These are phyloP conservation scores for Leccinum subspadiceum DNA, from an alignment of 1,284 basidiomycete species.

Conservation along the genomic window DNA sequence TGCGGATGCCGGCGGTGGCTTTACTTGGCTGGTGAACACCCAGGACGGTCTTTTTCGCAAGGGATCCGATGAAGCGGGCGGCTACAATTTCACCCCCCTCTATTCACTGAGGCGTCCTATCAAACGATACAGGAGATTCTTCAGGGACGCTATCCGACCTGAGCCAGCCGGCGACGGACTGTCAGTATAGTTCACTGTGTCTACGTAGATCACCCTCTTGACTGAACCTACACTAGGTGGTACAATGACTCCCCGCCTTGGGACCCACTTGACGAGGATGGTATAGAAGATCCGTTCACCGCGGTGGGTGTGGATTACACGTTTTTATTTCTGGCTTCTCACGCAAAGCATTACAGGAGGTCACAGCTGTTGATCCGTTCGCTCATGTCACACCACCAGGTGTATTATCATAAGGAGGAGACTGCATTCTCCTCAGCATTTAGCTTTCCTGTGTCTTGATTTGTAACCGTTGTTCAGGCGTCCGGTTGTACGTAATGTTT, in stretches of 20 bases:
- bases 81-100: conserved; percentile 22
- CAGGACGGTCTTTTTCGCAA: conserved; percentile 20
- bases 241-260: conserved; percentile 20
- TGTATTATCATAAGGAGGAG: neutral
- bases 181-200: conserved; percentile 13
- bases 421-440: neutral
- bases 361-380: conserved; percentile 8
- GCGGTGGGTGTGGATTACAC: conserved; percentile 2
- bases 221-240: conserved; percentile 21
- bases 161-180: conserved; percentile 20
- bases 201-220: neutral
- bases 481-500: neutral
- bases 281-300: conserved; percentile 8
- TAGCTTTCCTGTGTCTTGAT: neutral
- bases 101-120: conserved; percentile 21
- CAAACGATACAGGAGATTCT: conserved; percentile 14
- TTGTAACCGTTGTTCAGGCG: neutral
- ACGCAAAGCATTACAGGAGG: neutral
- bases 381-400: neutral
- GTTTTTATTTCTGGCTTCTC: neutral
- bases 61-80: conserved; percentile 11
- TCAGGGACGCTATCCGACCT: conserved; percentile 16
- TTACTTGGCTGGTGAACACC: conserved; percentile 19
- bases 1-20: neutral
- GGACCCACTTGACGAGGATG: conserved; percentile 32